Percentiles rank a stretch among this genome's conserved stretches.
Evolutionary conservation across 768 basidiomycete species (phyloP).

Genomic region (Roridomyces roridus): DNA sequence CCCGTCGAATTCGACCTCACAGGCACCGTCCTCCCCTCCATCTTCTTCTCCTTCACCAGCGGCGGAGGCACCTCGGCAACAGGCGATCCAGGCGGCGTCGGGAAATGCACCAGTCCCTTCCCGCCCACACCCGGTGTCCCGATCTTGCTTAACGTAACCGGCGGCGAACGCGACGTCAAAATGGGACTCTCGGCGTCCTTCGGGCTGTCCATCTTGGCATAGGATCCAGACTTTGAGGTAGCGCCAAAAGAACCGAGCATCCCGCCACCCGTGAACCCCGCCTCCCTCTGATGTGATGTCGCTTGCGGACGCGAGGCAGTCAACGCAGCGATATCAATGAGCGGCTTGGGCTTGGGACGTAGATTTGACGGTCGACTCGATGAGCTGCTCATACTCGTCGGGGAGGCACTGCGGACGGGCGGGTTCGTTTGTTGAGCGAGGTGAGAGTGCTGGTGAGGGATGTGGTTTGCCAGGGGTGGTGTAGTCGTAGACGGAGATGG

Average conservation of each 20-base stretch:
- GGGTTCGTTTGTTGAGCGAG: conserved; percentile 24
- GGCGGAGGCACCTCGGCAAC: conserved; percentile 2
- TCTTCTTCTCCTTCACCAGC: neutral
- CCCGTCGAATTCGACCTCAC: neutral
- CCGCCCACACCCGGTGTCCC: no score
- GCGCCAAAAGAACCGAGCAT: conserved; percentile 27
- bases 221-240: neutral
- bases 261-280: conserved; percentile 46
- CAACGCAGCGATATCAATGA: conserved; percentile 58
- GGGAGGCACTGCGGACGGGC: neutral
- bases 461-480: no score
- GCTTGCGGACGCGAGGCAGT: conserved; percentile 27
- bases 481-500: no score
- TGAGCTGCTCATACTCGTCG: conserved; percentile 1
- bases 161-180: conserved; percentile 24
- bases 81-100: conserved; percentile 19
- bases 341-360: conserved; percentile 41
- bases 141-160: no score
- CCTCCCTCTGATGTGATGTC: conserved; percentile 22
- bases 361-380: neutral
- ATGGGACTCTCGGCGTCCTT: conserved; percentile 9
- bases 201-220: conserved; percentile 12
- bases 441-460: no score
- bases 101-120: conserved; percentile 16
- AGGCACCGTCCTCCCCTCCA: no score